A percentile compares a stretch with the other conserved stretches of the same genome.
phyloP scores from a whole-genome alignment of 2,329 filamentous ascomycete genomes.

The Esteya vermicola region DNA sequence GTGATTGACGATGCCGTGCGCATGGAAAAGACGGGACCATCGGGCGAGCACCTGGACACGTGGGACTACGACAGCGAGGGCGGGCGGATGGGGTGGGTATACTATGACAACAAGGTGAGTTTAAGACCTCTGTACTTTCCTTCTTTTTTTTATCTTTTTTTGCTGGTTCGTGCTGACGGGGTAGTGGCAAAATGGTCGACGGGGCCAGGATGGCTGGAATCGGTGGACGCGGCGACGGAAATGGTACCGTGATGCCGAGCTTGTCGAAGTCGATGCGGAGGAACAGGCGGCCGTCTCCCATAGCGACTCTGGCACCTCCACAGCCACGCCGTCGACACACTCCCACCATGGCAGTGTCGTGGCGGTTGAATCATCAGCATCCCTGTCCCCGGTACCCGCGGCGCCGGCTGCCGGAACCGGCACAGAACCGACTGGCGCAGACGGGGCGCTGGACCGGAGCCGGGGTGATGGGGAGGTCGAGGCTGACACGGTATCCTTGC shows the following conservation, averaged over 20 bases:
- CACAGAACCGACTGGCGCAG: not conserved
- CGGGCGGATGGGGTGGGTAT: slow-evolving; percentile 76
- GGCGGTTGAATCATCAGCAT: no score
- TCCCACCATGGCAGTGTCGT: slow-evolving; percentile 3
- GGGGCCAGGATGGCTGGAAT: slow-evolving; percentile 81
- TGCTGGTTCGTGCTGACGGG: no score
- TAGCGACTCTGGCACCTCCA: slow-evolving; percentile 26
- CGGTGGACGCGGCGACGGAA: slow-evolving; percentile 86
- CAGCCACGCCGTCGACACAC: slow-evolving; percentile 21
- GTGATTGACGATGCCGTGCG: slow-evolving; percentile 36
- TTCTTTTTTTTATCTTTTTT: no score
- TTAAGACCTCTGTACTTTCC: no score
- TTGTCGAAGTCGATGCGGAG: slow-evolving; percentile 54
- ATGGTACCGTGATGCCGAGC: slow-evolving; percentile 92
- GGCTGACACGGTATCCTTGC: slow-evolving; percentile 29
- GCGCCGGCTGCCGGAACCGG: slow-evolving; percentile 3
- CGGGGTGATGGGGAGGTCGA: slow-evolving; percentile 10
- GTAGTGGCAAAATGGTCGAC: slow-evolving; percentile 78
- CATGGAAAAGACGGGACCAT: slow-evolving; percentile 7
- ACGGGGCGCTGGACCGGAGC: slow-evolving; percentile 4
- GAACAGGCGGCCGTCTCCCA: slow-evolving; percentile 18
- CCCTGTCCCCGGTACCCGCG: no score
- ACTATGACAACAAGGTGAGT: slow-evolving; percentile 88
- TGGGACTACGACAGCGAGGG: slow-evolving; percentile 43
- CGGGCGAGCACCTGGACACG: slow-evolving; percentile 21